phyloP scores from a whole-genome alignment of 768 basidiomycete genomes.

The Xerocomus spinulosus region DNA sequence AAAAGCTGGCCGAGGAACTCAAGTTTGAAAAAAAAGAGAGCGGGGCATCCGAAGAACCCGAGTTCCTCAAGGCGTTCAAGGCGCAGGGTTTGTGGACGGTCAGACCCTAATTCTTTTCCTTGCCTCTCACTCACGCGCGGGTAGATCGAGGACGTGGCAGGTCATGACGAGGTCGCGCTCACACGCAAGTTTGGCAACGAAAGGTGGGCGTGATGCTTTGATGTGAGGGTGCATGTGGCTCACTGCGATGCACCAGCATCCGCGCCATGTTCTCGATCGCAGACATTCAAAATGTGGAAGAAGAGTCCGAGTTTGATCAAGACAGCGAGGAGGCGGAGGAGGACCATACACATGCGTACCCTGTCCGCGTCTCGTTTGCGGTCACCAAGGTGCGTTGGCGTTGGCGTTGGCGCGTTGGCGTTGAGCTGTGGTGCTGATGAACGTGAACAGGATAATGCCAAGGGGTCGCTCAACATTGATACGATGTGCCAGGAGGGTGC shows the following conservation, averaged over 20 bases:
- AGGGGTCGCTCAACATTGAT: conserved; percentile 75
- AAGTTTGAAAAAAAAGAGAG: conserved; percentile 79
- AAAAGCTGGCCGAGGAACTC: conserved; percentile 78
- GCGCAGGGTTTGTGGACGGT: conserved; percentile 77
- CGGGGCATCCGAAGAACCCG: conserved; percentile 46
- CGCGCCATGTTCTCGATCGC: conserved; percentile 90
- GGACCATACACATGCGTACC: conserved; percentile 43
- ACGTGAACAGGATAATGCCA: conserved; percentile 38
- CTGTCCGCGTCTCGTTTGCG: conserved; percentile 74
- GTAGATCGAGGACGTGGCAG: conserved; percentile 65
- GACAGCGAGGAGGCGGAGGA: conserved; percentile 36
- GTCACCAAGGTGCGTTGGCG: conserved; percentile 70
- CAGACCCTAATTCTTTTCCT: background rate
- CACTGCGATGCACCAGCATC: conserved; percentile 39
- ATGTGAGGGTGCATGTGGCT: background rate
- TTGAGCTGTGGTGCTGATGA: background rate
- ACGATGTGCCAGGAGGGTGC: conserved; percentile 72
- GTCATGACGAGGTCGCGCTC: conserved; percentile 78
- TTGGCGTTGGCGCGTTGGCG: background rate
- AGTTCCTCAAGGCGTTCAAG: conserved; percentile 75
- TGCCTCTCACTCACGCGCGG: background rate
- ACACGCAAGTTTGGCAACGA: conserved; percentile 89
- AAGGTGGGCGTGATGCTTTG: conserved; percentile 46
- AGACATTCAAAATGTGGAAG: conserved; percentile 59
- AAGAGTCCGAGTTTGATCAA: conserved; percentile 37